Conservation (phyloP, 306 rosid species). For the Corylus heterophylla region DNA sequence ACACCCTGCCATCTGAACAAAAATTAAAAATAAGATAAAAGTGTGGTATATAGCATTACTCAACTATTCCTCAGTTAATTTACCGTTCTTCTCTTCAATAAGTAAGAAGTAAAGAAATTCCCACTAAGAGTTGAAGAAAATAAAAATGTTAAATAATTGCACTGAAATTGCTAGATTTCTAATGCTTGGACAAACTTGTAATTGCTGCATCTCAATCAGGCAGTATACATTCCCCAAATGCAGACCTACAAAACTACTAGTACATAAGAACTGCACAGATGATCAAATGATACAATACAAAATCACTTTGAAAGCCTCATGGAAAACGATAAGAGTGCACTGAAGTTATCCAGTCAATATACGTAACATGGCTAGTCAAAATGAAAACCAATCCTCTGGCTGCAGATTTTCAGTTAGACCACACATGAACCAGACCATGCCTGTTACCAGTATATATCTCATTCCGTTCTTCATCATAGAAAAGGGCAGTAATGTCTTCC, state of each 20-base stretch:
- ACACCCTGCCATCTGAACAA: too few species aligned
- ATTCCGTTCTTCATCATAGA: constrained; percentile 85
- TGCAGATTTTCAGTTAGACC: constrained; percentile 65
- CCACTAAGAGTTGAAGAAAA: too few species aligned
- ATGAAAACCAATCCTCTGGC: constrained; percentile 4
- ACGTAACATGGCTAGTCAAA: background rate
- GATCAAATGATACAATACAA: constrained; percentile 33
- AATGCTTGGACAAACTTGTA: background rate
- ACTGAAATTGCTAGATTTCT: background rate
- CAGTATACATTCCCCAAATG: background rate
- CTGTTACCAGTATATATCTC: constrained; percentile 89
- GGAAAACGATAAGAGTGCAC: background rate
- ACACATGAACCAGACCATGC: constrained; percentile 85
- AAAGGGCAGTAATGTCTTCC: constrained; percentile 91
- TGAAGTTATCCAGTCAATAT: background rate
- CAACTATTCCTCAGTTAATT: too few species aligned
- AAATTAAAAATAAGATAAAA: too few species aligned
- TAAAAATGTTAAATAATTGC: background rate
- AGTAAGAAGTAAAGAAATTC: too few species aligned
- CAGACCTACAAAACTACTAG: background rate
- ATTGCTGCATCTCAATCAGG: background rate
- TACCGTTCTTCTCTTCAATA: too few species aligned
- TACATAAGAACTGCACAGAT: constrained; percentile 6
- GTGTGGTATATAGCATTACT: too few species aligned
- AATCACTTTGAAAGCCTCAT: constrained; percentile 22